Conservation (phyloP, 306 rosid species). For the Pyrus communis region DNA sequence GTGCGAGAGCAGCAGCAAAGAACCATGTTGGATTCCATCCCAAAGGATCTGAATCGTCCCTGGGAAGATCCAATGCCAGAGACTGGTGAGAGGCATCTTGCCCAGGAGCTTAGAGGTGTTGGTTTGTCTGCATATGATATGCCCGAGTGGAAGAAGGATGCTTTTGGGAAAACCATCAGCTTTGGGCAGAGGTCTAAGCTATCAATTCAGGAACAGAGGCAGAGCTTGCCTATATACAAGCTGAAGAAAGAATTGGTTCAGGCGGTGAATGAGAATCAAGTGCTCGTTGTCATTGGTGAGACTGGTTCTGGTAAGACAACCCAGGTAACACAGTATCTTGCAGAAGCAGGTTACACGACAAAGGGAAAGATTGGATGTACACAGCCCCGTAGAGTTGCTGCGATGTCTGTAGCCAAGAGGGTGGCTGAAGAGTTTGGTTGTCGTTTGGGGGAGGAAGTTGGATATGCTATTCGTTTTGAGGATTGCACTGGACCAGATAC, state of each 20-base stretch:
- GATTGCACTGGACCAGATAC: background rate
- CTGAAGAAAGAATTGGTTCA: background rate
- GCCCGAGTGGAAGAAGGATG: constrained; percentile 2
- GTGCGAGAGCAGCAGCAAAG: background rate
- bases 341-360: background rate
- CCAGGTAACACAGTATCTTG: background rate
- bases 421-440: background rate
- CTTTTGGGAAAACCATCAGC: background rate
- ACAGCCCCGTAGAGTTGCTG: background rate
- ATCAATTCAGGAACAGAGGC: background rate
- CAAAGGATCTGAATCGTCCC: background rate
- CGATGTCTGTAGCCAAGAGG: background rate
- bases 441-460: background rate
- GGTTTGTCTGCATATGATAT: background rate
- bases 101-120: background rate
- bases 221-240: background rate
- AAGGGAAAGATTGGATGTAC: background rate
- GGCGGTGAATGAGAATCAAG: background rate
- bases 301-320: background rate
- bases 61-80: background rate
- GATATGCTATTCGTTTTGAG: background rate
- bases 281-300: background rate
- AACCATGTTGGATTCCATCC: background rate
- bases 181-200: constrained; percentile 69
- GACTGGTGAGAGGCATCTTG: background rate